A percentile compares a stretch with the other conserved stretches of the same genome.
These are phyloP conservation scores for Evansstolkia leycettana DNA, from an alignment of 495 filamentous ascomycete genomes.

Conservation along the genomic window DNA sequence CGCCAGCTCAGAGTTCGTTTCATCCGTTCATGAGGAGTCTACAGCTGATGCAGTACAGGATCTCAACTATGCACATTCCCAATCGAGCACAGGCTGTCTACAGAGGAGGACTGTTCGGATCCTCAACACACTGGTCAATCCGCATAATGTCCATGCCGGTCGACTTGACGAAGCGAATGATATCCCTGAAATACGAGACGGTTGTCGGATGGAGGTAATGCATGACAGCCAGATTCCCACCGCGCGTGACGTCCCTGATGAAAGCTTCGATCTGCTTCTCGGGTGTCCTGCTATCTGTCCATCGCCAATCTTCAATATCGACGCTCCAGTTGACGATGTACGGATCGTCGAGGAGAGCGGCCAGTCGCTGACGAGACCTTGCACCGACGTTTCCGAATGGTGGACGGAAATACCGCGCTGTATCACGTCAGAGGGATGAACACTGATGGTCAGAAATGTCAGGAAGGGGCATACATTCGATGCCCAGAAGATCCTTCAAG, in stretches of 20 bases:
- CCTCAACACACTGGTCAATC: conserved; percentile 68
- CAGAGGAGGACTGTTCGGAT: conserved; percentile 24
- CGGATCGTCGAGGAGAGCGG: conserved; percentile 34
- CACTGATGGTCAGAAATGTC: not conserved
- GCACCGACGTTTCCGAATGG: conserved; percentile 68
- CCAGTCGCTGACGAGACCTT: conserved; percentile 53
- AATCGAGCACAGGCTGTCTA: too few species aligned
- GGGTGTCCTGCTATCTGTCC: conserved; percentile 51
- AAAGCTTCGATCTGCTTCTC: conserved; percentile 69
- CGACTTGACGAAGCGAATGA: conserved; percentile 55
- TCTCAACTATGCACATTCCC: too few species aligned
- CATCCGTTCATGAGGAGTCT: too few species aligned
- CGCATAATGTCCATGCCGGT: conserved; percentile 61
- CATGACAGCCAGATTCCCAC: conserved; percentile 66
- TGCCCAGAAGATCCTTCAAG: conserved; percentile 37
- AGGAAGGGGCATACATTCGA: conserved; percentile 22
- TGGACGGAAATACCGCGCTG: conserved; percentile 57
- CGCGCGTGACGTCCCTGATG: conserved; percentile 47
- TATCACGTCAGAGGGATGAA: conserved; percentile 1
- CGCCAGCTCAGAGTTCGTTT: too few species aligned
- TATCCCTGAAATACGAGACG: conserved; percentile 52
- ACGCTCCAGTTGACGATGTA: conserved; percentile 64
- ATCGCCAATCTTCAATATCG: conserved; percentile 71
- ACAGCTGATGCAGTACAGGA: too few species aligned
- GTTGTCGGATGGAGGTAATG: conserved; percentile 63